A percentile compares a stretch with the other conserved stretches of the same genome.
phyloP scores from a whole-genome alignment of 306 rosid species.

The Ormosia emarginata region DNA sequence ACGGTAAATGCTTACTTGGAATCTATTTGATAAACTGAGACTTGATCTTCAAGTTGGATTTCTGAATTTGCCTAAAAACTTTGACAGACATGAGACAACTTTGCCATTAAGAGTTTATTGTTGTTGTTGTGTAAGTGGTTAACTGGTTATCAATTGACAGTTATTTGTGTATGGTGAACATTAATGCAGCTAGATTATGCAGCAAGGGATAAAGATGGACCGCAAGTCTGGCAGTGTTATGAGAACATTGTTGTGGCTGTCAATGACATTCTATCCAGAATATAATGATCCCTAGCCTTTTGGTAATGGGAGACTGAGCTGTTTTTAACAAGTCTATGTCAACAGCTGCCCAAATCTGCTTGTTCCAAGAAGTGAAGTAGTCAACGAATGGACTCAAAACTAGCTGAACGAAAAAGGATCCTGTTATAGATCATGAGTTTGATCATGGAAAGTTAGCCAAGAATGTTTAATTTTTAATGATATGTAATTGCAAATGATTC shows the following conservation, averaged over 20 bases:
- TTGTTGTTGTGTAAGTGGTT: background rate
- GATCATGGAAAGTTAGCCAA: background rate
- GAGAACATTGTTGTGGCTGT: slow-evolving; percentile 53
- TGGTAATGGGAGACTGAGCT: background rate
- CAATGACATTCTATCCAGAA: slow-evolving; percentile 54
- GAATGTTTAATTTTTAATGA: slow-evolving; percentile 3
- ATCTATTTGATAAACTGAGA: background rate
- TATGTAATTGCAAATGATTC: background rate
- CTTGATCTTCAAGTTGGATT: slow-evolving; percentile 8
- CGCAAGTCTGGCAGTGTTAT: slow-evolving; percentile 53
- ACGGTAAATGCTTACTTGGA: background rate
- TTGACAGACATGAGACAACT: background rate
- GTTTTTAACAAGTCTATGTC: background rate
- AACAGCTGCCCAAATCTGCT: background rate
- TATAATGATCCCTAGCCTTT: slow-evolving; percentile 17
- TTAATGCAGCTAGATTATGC: slow-evolving; percentile 75
- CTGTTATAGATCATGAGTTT: background rate
- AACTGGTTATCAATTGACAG: background rate
- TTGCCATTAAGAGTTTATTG: background rate
- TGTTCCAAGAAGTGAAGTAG: background rate
- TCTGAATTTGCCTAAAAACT: slow-evolving; percentile 7
- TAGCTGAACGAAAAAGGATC: slow-evolving; percentile 2
- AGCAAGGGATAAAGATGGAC: slow-evolving; percentile 69
- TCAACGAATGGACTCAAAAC: background rate
- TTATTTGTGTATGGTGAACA: slow-evolving; percentile 13